These are phyloP conservation scores for Singerocomus inundabilis DNA, from an alignment of 1,284 basidiomycete species.

Conservation along the genomic window DNA sequence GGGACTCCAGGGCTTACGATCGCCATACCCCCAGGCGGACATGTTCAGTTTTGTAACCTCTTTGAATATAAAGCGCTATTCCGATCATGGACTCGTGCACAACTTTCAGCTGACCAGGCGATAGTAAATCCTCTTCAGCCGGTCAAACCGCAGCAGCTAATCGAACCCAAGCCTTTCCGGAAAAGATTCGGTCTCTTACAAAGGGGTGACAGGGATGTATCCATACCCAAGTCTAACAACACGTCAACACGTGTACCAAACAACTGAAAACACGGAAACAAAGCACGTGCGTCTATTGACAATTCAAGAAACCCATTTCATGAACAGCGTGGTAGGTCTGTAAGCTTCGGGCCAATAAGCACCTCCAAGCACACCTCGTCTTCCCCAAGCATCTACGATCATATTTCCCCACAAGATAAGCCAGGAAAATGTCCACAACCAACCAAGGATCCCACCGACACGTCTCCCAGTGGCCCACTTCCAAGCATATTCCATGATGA, in stretches of 20 bases:
- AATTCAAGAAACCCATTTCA: conserved; percentile 15
- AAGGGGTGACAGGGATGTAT: no score
- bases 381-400: conserved; percentile 52
- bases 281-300: neutral
- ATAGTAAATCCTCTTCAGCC: no score
- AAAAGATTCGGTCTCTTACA: no score
- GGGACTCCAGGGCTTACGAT: no score
- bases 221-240: no score
- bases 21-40: no score
- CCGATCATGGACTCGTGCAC: no score
- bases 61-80: no score
- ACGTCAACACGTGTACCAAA: no score
- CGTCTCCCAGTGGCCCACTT: conserved; percentile 39
- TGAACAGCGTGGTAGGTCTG: conserved; percentile 19
- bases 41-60: no score
- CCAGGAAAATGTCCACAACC: conserved; percentile 50
- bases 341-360: conserved; percentile 18
- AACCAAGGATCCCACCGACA: conserved; percentile 47
- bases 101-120: no score
- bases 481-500: conserved; percentile 49
- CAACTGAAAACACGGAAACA: neutral
- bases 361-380: conserved; percentile 37
- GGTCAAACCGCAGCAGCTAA: neutral
- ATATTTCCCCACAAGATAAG: conserved; percentile 43
- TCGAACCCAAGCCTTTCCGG: neutral